Evolutionary conservation across 2,329 filamentous ascomycete genomes (phyloP).

Genomic region (Arthrinium puccinioides): DNA sequence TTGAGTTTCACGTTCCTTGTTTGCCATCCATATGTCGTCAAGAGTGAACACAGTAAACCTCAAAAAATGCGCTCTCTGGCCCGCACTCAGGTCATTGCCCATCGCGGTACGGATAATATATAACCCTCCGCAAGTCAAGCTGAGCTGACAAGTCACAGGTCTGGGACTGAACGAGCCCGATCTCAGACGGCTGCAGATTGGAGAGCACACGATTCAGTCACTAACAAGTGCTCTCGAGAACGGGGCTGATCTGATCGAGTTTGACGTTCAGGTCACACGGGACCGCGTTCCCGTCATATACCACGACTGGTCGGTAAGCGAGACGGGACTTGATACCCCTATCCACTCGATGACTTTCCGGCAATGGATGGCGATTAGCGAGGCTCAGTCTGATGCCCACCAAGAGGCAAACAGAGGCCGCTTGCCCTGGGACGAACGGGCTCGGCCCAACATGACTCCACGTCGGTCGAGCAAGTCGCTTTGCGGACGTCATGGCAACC

Average conservation of each 20-base stretch:
- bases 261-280: conserved; percentile 34
- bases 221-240: conserved; percentile 1
- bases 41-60: not conserved
- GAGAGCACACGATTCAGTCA: conserved; percentile 1
- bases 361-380: conserved; percentile 26
- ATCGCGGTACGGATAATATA: conserved; percentile 7
- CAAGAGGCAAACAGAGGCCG: not conserved
- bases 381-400: conserved; percentile 12
- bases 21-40: conserved; percentile 1
- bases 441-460: not conserved
- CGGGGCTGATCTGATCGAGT: conserved; percentile 13
- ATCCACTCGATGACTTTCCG: conserved; percentile 30
- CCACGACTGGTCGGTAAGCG: conserved; percentile 33
- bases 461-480: not conserved
- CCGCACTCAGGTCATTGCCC: conserved; percentile 5
- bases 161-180: conserved; percentile 2
- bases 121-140: no score
- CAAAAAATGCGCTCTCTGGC: conserved; percentile 5
- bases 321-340: conserved; percentile 31
- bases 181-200: conserved; percentile 1
- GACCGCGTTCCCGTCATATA: conserved; percentile 31
- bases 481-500: conserved; percentile 8
- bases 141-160: no score
- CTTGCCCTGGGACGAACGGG: conserved; percentile 1
- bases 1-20: conserved; percentile 6